phyloP scores from a whole-genome alignment of 2,329 filamentous ascomycete genomes.

The Cercospora sp. region DNA sequence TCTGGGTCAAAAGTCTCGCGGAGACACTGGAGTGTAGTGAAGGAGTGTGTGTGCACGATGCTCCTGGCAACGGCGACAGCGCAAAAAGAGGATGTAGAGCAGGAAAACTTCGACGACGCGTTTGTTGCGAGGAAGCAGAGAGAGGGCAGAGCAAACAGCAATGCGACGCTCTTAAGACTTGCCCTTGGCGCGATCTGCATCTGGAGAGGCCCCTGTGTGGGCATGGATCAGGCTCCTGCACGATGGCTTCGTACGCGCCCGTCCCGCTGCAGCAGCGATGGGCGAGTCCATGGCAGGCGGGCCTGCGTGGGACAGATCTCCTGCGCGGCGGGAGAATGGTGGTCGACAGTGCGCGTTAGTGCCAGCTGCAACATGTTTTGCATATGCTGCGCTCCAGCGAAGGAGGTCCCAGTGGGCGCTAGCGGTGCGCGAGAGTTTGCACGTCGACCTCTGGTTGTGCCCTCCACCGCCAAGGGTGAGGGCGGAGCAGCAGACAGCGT shows the following conservation, averaged over 20 bases:
- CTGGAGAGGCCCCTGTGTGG: constrained; percentile 19
- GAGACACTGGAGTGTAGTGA: constrained; percentile 17
- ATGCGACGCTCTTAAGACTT: constrained; percentile 26
- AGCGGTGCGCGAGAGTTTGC: constrained; percentile 9
- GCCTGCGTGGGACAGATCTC: constrained; percentile 23
- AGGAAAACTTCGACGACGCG: not conserved
- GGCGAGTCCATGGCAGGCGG: constrained; percentile 17
- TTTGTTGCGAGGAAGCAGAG: constrained; percentile 11
- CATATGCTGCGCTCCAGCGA: constrained; percentile 3
- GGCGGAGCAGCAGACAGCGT: constrained; percentile 8
- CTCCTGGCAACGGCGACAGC: constrained; percentile 26
- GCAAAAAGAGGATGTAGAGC: not conserved
- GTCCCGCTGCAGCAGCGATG: constrained; percentile 18
- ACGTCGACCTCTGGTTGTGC: constrained; percentile 16
- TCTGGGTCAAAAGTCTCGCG: constrained; percentile 26
- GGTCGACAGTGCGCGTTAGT: not conserved
- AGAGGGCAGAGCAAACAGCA: not conserved
- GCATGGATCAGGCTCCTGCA: constrained; percentile 22
- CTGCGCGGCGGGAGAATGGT: constrained; percentile 21
- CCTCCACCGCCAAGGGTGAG: constrained; percentile 14
- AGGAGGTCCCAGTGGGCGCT: constrained; percentile 10
- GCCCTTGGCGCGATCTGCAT: constrained; percentile 30
- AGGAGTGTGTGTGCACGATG: constrained; percentile 30
- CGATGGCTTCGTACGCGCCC: constrained; percentile 25
- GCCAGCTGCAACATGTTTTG: constrained; percentile 12